Base-by-base conservation (phyloP, 805 yeast genomes). In the Nadsonia fulvescens region DNA sequence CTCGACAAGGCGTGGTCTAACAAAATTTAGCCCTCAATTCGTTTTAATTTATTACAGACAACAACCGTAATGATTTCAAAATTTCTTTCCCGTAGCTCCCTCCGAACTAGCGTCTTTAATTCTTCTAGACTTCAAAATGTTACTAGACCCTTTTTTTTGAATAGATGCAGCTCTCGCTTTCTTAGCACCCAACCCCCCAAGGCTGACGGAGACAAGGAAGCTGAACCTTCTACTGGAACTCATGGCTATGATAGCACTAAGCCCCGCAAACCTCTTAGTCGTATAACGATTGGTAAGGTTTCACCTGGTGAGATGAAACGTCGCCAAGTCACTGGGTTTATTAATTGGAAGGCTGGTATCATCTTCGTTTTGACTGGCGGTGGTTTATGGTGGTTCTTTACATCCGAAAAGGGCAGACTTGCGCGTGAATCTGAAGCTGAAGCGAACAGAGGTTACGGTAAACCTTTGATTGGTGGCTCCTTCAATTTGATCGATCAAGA, bases 391-490 rank as follows among this genome's bases (percentile, higher is more conserved):
- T 72, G 57, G 44, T 68, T 69, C 49, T 83, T 86, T 52, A 60
- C 64, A 24, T 55, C 55, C 26, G 93, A 86, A 44, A 83, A 81
- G 58, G 66, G 67, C 45, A 67, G 79, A 47, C 44, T 83, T 23
- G 66, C 70, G 36, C 56, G 70, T 14, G 75, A 77, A 42, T 72
- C 68, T 38, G 81, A 74, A 41, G 91, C 82, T 11, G 92, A 79
- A 39, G 65, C 73, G 29, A 79, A 77, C 44, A 65, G 86, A 51
- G 89, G 93, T 10, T 61, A 75, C 40, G 98, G 98, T 12, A 81
- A 72, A 45, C 95, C 96, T 2, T 57, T 77, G 24, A 75, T 89
- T 34, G 98, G 98, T 12, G 96, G 96, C 0, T 74, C 81, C 8
- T 89, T 89, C 50, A 54, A 61, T 30, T 54, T 89, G 34, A 52